phyloP scores from a whole-genome alignment of 768 basidiomycete species.

The Coprinopsis sp. region DNA sequence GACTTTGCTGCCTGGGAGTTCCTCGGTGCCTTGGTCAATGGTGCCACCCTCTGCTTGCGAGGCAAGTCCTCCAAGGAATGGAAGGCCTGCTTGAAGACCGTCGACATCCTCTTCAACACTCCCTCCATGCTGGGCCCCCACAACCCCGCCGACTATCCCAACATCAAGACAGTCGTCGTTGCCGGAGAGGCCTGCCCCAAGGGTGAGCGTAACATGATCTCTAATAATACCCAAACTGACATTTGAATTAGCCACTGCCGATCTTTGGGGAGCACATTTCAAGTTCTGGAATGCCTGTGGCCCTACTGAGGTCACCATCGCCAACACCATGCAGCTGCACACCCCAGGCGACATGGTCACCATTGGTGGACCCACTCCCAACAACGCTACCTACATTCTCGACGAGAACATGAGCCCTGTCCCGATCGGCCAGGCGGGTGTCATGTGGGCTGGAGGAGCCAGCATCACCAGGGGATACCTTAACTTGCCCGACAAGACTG shows the following conservation, averaged over 20 bases:
- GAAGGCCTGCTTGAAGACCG: conserved; percentile 45
- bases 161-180: conserved; percentile 48
- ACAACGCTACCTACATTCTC: conserved; percentile 41
- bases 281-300: conserved; percentile 53
- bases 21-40: conserved; percentile 48
- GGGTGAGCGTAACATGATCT: conserved; percentile 24
- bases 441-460: conserved; percentile 62
- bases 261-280: conserved; percentile 39
- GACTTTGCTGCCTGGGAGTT: conserved; percentile 69
- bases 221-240: background rate
- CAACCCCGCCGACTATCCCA: conserved; percentile 48
- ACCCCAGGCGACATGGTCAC: conserved; percentile 33
- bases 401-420: conserved; percentile 34
- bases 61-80: conserved; percentile 51
- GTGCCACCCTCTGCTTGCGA: conserved; percentile 48
- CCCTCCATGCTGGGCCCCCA: conserved; percentile 51
- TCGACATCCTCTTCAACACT: conserved; percentile 51
- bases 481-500: conserved; percentile 50
- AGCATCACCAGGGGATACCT: conserved; percentile 55
- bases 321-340: conserved; percentile 53
- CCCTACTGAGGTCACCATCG: conserved; percentile 56
- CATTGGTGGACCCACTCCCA: conserved; percentile 52
- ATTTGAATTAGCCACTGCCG: conserved; percentile 27
- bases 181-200: conserved; percentile 57
- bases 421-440: conserved; percentile 32